A percentile compares a stretch with the other conserved stretches of the same genome.
phyloP scores from a whole-genome alignment of 148 eudicot genomes.

The Fagopyrum homotropicum region DNA sequence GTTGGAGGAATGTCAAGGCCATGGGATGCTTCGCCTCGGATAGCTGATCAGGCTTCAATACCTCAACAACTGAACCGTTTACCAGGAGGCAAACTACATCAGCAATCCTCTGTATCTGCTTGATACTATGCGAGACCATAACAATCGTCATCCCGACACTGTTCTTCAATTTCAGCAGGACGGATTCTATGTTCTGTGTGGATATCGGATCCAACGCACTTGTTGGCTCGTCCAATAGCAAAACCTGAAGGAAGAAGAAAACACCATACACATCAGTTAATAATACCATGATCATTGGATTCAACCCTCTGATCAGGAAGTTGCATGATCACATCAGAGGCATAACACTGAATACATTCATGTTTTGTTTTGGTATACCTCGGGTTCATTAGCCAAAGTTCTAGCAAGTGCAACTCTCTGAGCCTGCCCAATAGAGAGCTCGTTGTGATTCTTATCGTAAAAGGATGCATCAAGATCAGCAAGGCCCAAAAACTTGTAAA shows the following conservation, averaged over 20 bases:
- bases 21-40: constrained; percentile 11
- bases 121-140: constrained; percentile 12
- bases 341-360: not conserved
- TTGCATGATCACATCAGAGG: not conserved
- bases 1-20: constrained; percentile 11
- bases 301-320: not conserved
- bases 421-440: constrained; percentile 14
- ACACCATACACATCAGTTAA: not conserved
- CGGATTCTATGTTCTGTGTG: constrained; percentile 9
- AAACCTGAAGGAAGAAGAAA: not conserved
- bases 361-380: not conserved
- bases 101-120: constrained; percentile 14
- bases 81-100: constrained; percentile 14
- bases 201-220: constrained; percentile 13
- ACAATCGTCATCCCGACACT: constrained; percentile 4
- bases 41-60: constrained; percentile 10
- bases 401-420: constrained; percentile 12
- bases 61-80: constrained; percentile 15
- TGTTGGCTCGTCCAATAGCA: constrained; percentile 15
- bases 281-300: not conserved
- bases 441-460: constrained; percentile 11
- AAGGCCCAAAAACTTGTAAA: constrained; percentile 13
- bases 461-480: constrained; percentile 13
- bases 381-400: constrained; percentile 12
- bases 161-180: constrained; percentile 7